Percentiles rank a stretch among this genome's conserved stretches.
phyloP scores from a whole-genome alignment of 2,329 filamentous ascomycete species.

The Xylariaceae sp. region DNA sequence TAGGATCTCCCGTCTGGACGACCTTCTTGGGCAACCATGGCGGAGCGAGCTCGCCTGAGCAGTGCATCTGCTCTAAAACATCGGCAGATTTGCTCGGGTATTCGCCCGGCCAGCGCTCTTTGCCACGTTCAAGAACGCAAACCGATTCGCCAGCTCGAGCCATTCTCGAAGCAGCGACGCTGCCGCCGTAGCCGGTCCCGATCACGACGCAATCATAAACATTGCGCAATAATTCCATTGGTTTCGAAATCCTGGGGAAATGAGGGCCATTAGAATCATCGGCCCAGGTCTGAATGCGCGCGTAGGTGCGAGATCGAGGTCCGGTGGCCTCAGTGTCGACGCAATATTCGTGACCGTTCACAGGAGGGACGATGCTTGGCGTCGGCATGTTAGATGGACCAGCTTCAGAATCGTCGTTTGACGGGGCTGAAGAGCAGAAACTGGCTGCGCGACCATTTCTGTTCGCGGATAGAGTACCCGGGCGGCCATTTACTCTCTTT shows the following conservation, averaged over 20 bases:
- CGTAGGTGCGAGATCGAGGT: conserved; percentile 31
- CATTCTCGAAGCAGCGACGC: conserved; percentile 62
- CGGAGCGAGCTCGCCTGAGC: conserved; percentile 51
- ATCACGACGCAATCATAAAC: conserved; percentile 64
- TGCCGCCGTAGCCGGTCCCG: conserved; percentile 66
- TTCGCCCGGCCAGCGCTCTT: conserved; percentile 64
- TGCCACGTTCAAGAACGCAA: conserved; percentile 61
- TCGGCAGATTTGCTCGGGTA: conserved; percentile 50
- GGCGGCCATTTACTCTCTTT: conserved; percentile 15
- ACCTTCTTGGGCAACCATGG: conserved; percentile 38
- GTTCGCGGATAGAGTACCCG: conserved; percentile 21
- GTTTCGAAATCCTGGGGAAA: conserved; percentile 53
- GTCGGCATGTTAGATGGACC: no score
- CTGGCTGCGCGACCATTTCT: conserved; percentile 15
- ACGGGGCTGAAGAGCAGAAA: conserved; percentile 14
- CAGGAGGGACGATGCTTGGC: no score
- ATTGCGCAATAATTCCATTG: conserved; percentile 53
- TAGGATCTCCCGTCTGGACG: conserved; percentile 49
- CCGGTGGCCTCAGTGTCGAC: conserved; percentile 33
- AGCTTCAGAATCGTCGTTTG: conserved; percentile 14
- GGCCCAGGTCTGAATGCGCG: conserved; percentile 28
- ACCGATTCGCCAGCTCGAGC: conserved; percentile 57
- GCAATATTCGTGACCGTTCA: conserved; percentile 30
- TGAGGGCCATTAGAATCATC: conserved; percentile 25
- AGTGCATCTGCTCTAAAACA: conserved; percentile 49